These are phyloP conservation scores for Phycomyces blakesleeanus DNA, from an alignment of 192 early-diverging fungal genomes.

Conservation along the genomic window DNA sequence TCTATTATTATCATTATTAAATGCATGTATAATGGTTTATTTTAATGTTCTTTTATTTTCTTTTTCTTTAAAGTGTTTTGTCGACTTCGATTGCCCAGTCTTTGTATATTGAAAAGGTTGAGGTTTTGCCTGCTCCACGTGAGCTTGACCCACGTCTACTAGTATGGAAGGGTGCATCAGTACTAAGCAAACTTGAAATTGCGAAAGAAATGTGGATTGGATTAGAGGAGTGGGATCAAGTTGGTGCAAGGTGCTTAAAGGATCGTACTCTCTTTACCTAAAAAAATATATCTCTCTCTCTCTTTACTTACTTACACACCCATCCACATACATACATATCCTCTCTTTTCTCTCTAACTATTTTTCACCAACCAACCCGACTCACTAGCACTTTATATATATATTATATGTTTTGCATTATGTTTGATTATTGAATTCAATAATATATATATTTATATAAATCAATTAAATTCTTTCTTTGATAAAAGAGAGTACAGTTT, in stretches of 20 bases:
- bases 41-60: slow-evolving; percentile 1
- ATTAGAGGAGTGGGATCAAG: slow-evolving; percentile 64
- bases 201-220: slow-evolving; percentile 81
- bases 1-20: neutral
- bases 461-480: neutral
- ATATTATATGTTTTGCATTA: too few species aligned
- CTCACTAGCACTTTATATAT: too few species aligned
- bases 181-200: slow-evolving; percentile 73
- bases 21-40: too few species aligned
- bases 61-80: slow-evolving; percentile 9
- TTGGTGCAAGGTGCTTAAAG: slow-evolving; percentile 59
- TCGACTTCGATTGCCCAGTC: slow-evolving; percentile 36
- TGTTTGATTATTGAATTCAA: too few species aligned
- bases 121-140: slow-evolving; percentile 72
- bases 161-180: slow-evolving; percentile 85
- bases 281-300: too few species aligned
- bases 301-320: neutral
- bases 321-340: neutral
- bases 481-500: slow-evolving; percentile 27
- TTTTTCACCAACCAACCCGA: too few species aligned
- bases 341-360: neutral
- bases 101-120: slow-evolving; percentile 49
- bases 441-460: too few species aligned
- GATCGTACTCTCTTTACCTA: slow-evolving; percentile 66
- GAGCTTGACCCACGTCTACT: slow-evolving; percentile 81